Base-by-base conservation (phyloP, 352 stramenopile genomes). In the Pythium insidiosum region DNA sequence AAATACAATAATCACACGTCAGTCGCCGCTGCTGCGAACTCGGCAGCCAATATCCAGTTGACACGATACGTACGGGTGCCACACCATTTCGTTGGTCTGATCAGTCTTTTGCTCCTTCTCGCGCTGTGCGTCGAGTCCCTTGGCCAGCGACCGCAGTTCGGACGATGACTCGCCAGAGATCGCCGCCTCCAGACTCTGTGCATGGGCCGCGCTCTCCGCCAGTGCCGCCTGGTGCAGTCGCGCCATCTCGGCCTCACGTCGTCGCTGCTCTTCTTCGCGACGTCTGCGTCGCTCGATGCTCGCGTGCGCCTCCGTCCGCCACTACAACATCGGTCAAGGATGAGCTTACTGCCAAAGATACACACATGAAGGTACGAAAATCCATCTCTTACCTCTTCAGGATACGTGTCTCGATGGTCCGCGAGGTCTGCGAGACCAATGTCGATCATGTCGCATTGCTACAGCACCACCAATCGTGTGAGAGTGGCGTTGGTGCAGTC, bases 361-460 rank as follows among this genome's bases (percentile, higher is more conserved):
- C n/a, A n/a, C n/a, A n/a, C n/a, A n/a, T n/a, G n/a, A n/a, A n/a
- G n/a, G n/a, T n/a, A n/a, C n/a, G 19, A 29, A 20, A 5, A 5
- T 15, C 25, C 5, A 21, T 18, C 22, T 43, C 57, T 19, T 35
- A 90, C 78, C 68, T 90, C 75, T 38, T 88, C 67, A 1, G 75
- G 53, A 28, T 84, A 88, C 16, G 71, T 64, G 5, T 71, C 64
- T 12, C 70, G 73, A 40, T 88, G 78, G 56, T 88, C 75, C 6
- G 62, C 45, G 41, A 90, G 40, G 53, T 90, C 78, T 13, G 78
- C 73, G 5, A 90, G 59, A 1, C 75, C 78, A 26, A 90, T 77
- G 43, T 90, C 78, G 41, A 90, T 88, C 18, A 80, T 59, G 44
- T 90, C 78, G 48, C 78, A 90, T 85, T 88, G 75, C 72, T 88